Base-by-base conservation (phyloP, 768 basidiomycete genomes). In the Pleurotus sapidus region DNA sequence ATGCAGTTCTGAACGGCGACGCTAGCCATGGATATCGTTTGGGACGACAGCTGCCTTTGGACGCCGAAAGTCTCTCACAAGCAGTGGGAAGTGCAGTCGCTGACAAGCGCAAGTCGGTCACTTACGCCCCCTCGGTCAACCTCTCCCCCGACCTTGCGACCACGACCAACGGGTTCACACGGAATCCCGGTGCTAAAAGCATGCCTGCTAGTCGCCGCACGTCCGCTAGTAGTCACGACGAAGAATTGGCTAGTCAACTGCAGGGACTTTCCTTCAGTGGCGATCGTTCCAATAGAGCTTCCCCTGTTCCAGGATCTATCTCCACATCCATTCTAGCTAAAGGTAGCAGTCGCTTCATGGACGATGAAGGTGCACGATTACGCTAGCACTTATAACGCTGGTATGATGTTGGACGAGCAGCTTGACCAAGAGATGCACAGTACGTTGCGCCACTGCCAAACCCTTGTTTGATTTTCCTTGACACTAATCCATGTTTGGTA, bases 341-440 rank as follows among this genome's bases (percentile, higher is more conserved):
- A 62, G 80, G 74, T 8, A 78, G 76, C 61, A 73, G 74, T 8
- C 79, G 82, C 17, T 84, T 83, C 63, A 75, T 67, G 18, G 81
- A 84, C 46, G 85, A 84, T 49, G 86, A 89, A 55, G 82, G 79
- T 40, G 72, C 77, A 12, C 79, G 77, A 49, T 83, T 83, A 84
- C 66, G 82, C 83, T 6, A 84, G 79, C 59, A 78, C 78, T 34
- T 91, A 85, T 70, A 93, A 92, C 66, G 84, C 89, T 40, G 91
- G 91, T 27, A 88, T 93, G 87, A 87, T 95, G 85, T 75, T 96
- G 60, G 94, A 96, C 63, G 91, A 95, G 70, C 93, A 95, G 66
- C 73, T 96, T 62, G 94, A 96, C 67, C 86, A 92, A 73, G 94
- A 96, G 69, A 94, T 96, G 85, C 88, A 95, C 67, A 94, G 93